Conservation (phyloP, 225 moss, liverwort and hornwort species). For the Bryum argenteum region DNA sequence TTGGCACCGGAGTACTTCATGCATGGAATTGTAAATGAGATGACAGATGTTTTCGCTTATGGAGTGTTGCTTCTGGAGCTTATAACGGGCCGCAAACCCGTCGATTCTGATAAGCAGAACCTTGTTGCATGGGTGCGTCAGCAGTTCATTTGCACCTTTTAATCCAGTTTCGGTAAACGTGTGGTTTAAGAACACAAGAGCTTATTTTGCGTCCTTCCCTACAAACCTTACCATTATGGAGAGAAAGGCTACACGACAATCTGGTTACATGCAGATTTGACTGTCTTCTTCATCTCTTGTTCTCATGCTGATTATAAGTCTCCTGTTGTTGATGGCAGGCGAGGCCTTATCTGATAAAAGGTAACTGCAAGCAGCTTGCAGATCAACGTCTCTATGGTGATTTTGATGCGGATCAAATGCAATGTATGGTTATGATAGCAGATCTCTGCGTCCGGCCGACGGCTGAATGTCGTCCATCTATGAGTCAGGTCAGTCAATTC, state of each 20-base stretch:
- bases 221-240: background rate
- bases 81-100: slow-evolving; percentile 38
- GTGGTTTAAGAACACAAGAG: background rate
- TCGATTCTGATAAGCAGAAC: slow-evolving; percentile 34
- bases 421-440: slow-evolving; percentile 53
- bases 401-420: slow-evolving; percentile 53
- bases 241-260: background rate
- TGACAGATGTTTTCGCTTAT: slow-evolving; percentile 42
- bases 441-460: slow-evolving; percentile 51
- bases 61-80: slow-evolving; percentile 45
- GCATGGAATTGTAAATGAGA: slow-evolving; percentile 43
- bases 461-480: slow-evolving; percentile 55
- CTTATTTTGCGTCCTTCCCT: background rate
- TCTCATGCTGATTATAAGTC: background rate
- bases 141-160: background rate
- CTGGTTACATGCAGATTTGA: slow-evolving; percentile 3
- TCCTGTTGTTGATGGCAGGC: slow-evolving; percentile 37
- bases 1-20: slow-evolving; percentile 37
- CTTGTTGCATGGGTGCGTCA: slow-evolving; percentile 43
- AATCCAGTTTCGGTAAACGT: background rate
- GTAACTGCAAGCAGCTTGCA: slow-evolving; percentile 46
- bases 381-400: slow-evolving; percentile 43
- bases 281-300: slow-evolving; percentile 1
- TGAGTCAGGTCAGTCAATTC: slow-evolving; percentile 50
- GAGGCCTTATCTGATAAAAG: slow-evolving; percentile 49